A percentile compares a stretch with the other conserved stretches of the same genome.
These are phyloP conservation scores for Paracoccidioides lutzii DNA, from an alignment of 2,329 filamentous ascomycete genomes.

Conservation along the genomic window DNA sequence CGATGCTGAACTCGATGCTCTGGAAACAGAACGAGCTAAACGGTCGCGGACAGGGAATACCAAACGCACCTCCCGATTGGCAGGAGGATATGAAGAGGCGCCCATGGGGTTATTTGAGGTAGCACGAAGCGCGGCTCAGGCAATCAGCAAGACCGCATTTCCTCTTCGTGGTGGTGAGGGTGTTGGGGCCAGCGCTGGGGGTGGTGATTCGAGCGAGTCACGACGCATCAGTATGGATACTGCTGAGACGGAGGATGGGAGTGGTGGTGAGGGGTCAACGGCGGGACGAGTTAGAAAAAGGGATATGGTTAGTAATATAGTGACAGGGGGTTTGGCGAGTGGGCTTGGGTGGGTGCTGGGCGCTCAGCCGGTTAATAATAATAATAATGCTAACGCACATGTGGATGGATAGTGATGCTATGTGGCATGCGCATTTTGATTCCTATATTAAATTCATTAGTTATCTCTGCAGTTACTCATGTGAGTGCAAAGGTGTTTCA, in stretches of 20 bases:
- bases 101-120: slow-evolving; percentile 42
- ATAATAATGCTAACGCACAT: background rate
- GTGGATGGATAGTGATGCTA: background rate
- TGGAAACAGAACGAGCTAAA: slow-evolving; percentile 31
- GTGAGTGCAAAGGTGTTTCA: no score
- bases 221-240: background rate
- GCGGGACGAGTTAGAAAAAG: slow-evolving; percentile 33
- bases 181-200: slow-evolving; percentile 1
- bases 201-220: slow-evolving; percentile 1
- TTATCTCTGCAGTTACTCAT: background rate
- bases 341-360: slow-evolving; percentile 55
- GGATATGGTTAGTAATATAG: slow-evolving; percentile 50
- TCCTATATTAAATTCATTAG: background rate
- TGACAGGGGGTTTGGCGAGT: slow-evolving; percentile 48
- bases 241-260: slow-evolving; percentile 1
- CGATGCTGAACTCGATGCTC: slow-evolving; percentile 32
- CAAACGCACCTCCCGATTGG: slow-evolving; percentile 8
- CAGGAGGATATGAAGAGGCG: slow-evolving; percentile 29
- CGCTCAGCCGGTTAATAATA: slow-evolving; percentile 32
- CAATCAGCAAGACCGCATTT: slow-evolving; percentile 37
- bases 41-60: slow-evolving; percentile 16
- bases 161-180: slow-evolving; percentile 22
- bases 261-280: slow-evolving; percentile 11
- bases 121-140: slow-evolving; percentile 37
- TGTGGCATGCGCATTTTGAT: background rate